phyloP scores from a whole-genome alignment of 768 basidiomycete species.

The Rhizopogon sp. region DNA sequence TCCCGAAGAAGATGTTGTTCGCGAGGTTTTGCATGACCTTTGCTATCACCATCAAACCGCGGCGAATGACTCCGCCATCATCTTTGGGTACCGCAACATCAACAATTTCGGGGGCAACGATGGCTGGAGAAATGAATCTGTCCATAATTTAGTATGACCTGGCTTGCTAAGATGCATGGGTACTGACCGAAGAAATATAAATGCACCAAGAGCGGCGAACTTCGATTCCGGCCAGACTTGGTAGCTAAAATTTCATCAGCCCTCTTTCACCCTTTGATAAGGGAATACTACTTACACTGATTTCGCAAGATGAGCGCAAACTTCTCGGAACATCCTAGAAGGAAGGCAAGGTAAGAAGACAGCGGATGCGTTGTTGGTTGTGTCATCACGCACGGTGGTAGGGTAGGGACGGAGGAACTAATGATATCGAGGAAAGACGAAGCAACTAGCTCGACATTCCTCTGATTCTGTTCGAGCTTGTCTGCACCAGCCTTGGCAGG shows the following conservation, averaged over 20 bases:
- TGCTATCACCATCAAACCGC: conserved; percentile 81
- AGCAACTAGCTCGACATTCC: conserved; percentile 69
- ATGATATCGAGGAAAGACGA: conserved; percentile 73
- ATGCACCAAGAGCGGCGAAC: conserved; percentile 80
- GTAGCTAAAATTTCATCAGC: conserved; percentile 33
- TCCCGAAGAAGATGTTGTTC: conserved; percentile 91
- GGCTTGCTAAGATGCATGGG: background rate
- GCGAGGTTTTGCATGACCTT: conserved; percentile 92
- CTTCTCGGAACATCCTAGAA: conserved; percentile 77
- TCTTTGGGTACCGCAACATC: conserved; percentile 78
- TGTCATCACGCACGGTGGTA: conserved; percentile 62
- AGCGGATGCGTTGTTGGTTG: background rate
- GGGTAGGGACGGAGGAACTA: conserved; percentile 56
- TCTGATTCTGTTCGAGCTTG: conserved; percentile 61
- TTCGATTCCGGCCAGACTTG: conserved; percentile 76
- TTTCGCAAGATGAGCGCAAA: conserved; percentile 75
- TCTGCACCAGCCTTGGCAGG: conserved; percentile 54
- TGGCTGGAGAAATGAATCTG: conserved; percentile 88
- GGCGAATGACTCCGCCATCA: conserved; percentile 51
- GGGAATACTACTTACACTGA: conserved; percentile 54
- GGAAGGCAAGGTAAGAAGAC: conserved; percentile 1
- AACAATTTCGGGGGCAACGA: conserved; percentile 80
- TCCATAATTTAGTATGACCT: background rate
- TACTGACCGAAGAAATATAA: conserved; percentile 80
- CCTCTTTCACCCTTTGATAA: background rate